These are phyloP conservation scores for Podospora conica DNA, from an alignment of 495 filamentous ascomycete species.

Conservation along the genomic window DNA sequence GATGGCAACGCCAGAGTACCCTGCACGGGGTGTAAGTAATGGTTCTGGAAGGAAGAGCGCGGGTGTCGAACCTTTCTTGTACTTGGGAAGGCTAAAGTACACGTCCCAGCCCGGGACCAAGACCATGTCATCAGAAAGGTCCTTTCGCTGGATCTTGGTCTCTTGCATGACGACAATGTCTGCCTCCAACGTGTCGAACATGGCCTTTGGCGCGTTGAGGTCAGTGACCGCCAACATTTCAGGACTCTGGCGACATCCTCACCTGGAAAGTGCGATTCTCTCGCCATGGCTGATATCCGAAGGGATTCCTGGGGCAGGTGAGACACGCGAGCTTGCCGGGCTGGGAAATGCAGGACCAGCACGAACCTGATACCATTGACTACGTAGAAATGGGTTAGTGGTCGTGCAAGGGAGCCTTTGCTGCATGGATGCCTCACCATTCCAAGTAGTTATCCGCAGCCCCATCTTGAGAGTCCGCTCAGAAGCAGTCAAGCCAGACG, in stretches of 20 bases:
- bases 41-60: neutral
- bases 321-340: neutral
- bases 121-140: slow-evolving; percentile 93
- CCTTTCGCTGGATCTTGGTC: slow-evolving; percentile 92
- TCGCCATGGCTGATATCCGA: slow-evolving; percentile 92
- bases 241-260: slow-evolving; percentile 3
- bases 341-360: neutral
- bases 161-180: slow-evolving; percentile 96
- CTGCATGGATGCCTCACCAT: slow-evolving; percentile 51
- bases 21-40: slow-evolving; percentile 38
- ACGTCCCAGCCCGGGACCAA: slow-evolving; percentile 94
- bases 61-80: slow-evolving; percentile 73
- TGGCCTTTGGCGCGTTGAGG: slow-evolving; percentile 46
- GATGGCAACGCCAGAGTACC: slow-evolving; percentile 94
- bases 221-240: neutral
- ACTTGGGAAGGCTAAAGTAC: slow-evolving; percentile 83
- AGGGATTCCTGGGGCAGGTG: slow-evolving; percentile 65
- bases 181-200: slow-evolving; percentile 91
- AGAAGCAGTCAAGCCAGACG: neutral
- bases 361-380: slow-evolving; percentile 89
- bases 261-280: slow-evolving; percentile 78
- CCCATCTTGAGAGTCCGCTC: slow-evolving; percentile 45
- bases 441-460: slow-evolving; percentile 85
- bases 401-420: slow-evolving; percentile 16
- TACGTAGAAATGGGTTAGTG: slow-evolving; percentile 25